Conservation (phyloP, 1,139 yeast genomes). For the Taphrina wiesneri region DNA sequence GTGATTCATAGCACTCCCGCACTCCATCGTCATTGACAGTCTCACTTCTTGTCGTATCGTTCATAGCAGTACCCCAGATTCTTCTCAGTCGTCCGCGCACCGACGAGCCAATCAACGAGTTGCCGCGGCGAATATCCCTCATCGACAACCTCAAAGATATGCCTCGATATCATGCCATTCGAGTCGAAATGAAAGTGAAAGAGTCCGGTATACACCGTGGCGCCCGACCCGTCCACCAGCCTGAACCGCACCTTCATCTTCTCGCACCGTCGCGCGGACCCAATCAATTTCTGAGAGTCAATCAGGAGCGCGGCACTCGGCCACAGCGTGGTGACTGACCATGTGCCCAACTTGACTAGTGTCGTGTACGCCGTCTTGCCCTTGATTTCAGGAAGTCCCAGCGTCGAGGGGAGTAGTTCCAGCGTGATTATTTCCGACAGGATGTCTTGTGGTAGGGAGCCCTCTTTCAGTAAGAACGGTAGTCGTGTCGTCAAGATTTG, state of each 20-base stretch:
- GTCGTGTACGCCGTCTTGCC: constrained; percentile 27
- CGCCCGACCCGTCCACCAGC: constrained; percentile 6
- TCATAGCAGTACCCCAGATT: constrained; percentile 18
- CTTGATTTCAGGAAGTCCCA: constrained; percentile 24
- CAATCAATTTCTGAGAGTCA: constrained; percentile 10
- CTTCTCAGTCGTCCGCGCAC: background rate
- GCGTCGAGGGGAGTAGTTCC: constrained; percentile 22
- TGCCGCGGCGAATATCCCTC: constrained; percentile 8
- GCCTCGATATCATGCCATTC: constrained; percentile 24
- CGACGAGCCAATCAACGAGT: constrained; percentile 11
- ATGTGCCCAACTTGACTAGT: constrained; percentile 10
- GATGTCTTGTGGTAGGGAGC: constrained; percentile 20
- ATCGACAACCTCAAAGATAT: constrained; percentile 24
- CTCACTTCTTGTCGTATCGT: constrained; percentile 6
- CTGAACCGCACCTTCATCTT: constrained; percentile 16
- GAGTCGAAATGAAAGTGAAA: constrained; percentile 31
- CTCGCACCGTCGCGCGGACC: constrained; percentile 7
- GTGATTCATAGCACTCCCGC: too few relatives aligned
- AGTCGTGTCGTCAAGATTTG: constrained; percentile 19
- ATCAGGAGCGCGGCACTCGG: constrained; percentile 6
- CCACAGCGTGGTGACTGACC: constrained; percentile 23
- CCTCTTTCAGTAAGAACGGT: constrained; percentile 15
- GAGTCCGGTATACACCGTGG: constrained; percentile 16
- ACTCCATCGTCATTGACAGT: background rate
- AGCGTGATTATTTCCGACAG: constrained; percentile 13